Conservation (phyloP, 371 early-diverging fungal genomes). For the Saksenaea oblongispora region DNA sequence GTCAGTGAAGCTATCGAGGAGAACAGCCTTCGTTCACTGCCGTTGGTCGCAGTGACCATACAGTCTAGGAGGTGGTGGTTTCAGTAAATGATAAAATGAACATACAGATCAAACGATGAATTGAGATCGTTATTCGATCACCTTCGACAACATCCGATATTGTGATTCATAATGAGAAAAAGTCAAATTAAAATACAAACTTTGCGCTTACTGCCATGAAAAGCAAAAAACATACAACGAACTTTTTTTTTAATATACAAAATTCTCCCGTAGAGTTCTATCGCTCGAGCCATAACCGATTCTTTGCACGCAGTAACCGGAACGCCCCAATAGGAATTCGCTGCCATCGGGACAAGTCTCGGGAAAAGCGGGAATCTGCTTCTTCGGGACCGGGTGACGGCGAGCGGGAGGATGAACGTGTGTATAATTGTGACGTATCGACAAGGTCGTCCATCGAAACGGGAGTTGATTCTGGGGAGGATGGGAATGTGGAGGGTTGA, state of each 20-base stretch:
- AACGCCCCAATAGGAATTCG: slow-evolving; percentile 65
- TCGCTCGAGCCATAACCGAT: slow-evolving; percentile 48
- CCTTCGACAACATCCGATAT: no score
- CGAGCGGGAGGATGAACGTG: slow-evolving; percentile 51
- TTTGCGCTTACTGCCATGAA: background rate
- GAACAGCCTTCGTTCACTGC: no score
- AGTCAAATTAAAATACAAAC: background rate
- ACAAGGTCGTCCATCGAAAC: slow-evolving; percentile 64
- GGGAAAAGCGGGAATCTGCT: slow-evolving; percentile 40
- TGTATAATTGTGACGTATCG: slow-evolving; percentile 58
- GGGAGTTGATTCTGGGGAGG: slow-evolving; percentile 10
- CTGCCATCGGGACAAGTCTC: slow-evolving; percentile 63
- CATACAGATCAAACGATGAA: no score
- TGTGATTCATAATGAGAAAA: background rate
- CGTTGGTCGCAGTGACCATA: no score
- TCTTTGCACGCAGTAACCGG: slow-evolving; percentile 48
- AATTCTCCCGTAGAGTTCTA: slow-evolving; percentile 6
- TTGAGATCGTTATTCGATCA: no score
- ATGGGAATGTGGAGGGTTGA: slow-evolving; percentile 1
- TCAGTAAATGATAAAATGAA: no score
- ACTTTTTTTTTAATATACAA: background rate
- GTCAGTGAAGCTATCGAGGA: no score
- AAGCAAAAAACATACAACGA: background rate
- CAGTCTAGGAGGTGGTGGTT: no score
- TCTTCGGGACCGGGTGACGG: slow-evolving; percentile 52